Evolutionary conservation across 768 basidiomycete genomes (phyloP).

Genomic region (Mycena belliarum): DNA sequence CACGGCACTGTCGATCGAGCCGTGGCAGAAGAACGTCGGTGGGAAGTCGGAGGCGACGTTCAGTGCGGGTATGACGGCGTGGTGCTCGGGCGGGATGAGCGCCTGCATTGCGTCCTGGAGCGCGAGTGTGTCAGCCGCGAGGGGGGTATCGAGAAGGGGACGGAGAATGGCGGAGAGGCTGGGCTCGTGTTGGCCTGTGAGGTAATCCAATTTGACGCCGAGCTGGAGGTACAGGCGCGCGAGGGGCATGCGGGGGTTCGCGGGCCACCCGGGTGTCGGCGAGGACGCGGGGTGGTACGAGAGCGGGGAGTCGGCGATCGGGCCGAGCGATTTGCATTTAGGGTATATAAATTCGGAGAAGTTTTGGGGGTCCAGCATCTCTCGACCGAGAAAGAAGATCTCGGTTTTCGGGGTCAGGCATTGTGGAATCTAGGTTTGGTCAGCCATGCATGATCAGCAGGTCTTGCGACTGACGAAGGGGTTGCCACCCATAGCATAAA

Average conservation of each 20-base stretch:
- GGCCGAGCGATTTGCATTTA: slow-evolving; percentile 24
- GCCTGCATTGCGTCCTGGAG: slow-evolving; percentile 13
- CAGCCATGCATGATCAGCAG: background rate
- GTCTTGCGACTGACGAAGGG: slow-evolving; percentile 40
- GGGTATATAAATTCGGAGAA: slow-evolving; percentile 54
- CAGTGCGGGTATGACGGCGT: slow-evolving; percentile 50
- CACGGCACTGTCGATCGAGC: slow-evolving; percentile 49
- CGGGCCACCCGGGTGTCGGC: slow-evolving; percentile 57
- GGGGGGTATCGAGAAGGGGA: slow-evolving; percentile 15
- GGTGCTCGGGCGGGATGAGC: slow-evolving; percentile 37
- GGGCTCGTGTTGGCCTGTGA: slow-evolving; percentile 46
- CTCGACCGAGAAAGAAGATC: slow-evolving; percentile 56
- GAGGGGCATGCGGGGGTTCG: slow-evolving; percentile 63
- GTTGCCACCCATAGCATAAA: slow-evolving; percentile 69
- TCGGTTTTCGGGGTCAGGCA: slow-evolving; percentile 48
- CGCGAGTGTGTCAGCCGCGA: slow-evolving; percentile 3
- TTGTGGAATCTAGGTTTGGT: slow-evolving; percentile 32
- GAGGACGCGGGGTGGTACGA: slow-evolving; percentile 46
- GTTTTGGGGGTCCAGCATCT: slow-evolving; percentile 49
- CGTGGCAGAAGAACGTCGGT: slow-evolving; percentile 51
- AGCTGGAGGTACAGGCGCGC: slow-evolving; percentile 59
- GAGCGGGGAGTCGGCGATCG: slow-evolving; percentile 44
- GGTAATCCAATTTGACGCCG: slow-evolving; percentile 60
- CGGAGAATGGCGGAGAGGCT: slow-evolving; percentile 51
- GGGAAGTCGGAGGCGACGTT: slow-evolving; percentile 44